Evolutionary conservation across 768 basidiomycete genomes (phyloP).

Genomic region (Scleroderma citrinum): DNA sequence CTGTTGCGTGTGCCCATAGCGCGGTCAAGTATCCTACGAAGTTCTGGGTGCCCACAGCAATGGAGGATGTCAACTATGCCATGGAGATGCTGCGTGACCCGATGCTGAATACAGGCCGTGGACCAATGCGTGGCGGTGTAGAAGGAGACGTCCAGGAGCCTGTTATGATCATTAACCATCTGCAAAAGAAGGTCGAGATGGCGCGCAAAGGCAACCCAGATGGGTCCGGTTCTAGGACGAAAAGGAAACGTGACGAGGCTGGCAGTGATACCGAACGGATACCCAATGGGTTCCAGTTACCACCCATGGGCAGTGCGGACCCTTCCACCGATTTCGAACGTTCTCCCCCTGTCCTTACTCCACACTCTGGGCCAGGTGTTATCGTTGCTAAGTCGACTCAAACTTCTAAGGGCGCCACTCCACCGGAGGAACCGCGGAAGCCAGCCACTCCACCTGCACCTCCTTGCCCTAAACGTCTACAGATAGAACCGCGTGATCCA

Average conservation of each 20-base stretch:
- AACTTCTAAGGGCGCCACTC: slow-evolving; percentile 1
- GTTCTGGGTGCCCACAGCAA: slow-evolving; percentile 42
- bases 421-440: slow-evolving; percentile 13
- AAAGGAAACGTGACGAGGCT: slow-evolving; percentile 40
- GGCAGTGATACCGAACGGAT: slow-evolving; percentile 29
- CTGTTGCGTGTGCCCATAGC: slow-evolving; percentile 58
- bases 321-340: slow-evolving; percentile 7
- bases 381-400: not conserved
- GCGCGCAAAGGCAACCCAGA: slow-evolving; percentile 16
- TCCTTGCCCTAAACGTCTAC: slow-evolving; percentile 5
- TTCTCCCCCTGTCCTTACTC: not conserved
- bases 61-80: slow-evolving; percentile 40
- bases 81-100: slow-evolving; percentile 39
- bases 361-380: not conserved
- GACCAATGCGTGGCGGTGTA: slow-evolving; percentile 27
- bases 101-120: slow-evolving; percentile 25
- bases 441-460: slow-evolving; percentile 5
- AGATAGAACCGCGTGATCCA: slow-evolving; percentile 7
- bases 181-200: slow-evolving; percentile 37
- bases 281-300: slow-evolving; percentile 35
- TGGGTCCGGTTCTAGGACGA: slow-evolving; percentile 26
- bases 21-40: slow-evolving; percentile 47
- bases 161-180: slow-evolving; percentile 33
- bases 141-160: slow-evolving; percentile 33
- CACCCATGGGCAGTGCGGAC: slow-evolving; percentile 36